Base-by-base conservation (phyloP, 2,329 filamentous ascomycete genomes). In the Gliomastix tumulicola region DNA sequence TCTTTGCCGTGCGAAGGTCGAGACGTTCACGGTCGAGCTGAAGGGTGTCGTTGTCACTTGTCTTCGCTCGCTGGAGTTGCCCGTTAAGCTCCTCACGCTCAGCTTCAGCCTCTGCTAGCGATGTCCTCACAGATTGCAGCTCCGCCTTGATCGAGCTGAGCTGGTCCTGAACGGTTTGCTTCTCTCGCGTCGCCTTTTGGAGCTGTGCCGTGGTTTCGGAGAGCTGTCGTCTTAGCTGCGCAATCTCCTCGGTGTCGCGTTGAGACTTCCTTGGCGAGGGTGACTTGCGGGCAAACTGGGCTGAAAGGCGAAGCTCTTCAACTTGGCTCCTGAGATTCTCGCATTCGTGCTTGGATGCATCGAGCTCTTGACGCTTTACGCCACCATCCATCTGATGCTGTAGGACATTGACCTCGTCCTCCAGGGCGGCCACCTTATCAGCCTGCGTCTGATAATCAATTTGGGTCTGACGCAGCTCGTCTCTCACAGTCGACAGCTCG, bases 341-440 rank as follows among this genome's bases (percentile, higher is more conserved):
- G 30, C 53, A 49, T 39, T 59, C 55, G 7, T 42, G 36, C 38
- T 39, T 66, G 12, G 66, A 60, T 31, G 60, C 57, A 35, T 60
- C 51, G 9, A 72, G 51, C 31, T 71, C 66, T 27, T 66, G 58
- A 13, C 63, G 73, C 17, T 13, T 16, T 28, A 16, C n/a, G 12
- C 47, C 49, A 21, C 45, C 38, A 4, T 28, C 25, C 13, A 16
- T 16, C 17, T 28, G 25, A 28, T 37, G 49, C 53, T 88, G 82
- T 12, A 89, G 60, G 20, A 86, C 75, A 36, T 86, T 79, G n/a
- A 88, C 69, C 53, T 88, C 84, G 45, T 88, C 84, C 51, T 89
- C 82, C 16, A 89, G 56, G 7, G 71, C 70, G 39, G 83, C 75
- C 3, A 80, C 66, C 53, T 79, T 86, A 45, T 84, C 80, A 34